These are phyloP conservation scores for Curvularia sp. DNA, from an alignment of 2,329 filamentous ascomycete species.

Conservation along the genomic window DNA sequence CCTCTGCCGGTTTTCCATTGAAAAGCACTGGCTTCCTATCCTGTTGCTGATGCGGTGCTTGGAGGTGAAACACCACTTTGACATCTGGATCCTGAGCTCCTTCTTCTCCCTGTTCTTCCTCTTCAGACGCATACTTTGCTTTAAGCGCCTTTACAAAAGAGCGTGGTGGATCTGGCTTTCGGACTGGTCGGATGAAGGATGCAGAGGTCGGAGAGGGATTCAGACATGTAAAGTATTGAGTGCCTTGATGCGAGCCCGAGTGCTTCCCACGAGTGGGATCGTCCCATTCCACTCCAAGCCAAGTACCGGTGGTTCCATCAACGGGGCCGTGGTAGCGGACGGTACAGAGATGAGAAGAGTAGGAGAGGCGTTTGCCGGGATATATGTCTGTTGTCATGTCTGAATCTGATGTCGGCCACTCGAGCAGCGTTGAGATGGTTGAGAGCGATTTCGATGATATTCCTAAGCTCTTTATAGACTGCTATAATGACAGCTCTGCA, in stretches of 20 bases:
- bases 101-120: constrained; percentile 19
- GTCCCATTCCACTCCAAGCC: constrained; percentile 98
- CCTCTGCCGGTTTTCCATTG: constrained; percentile 83
- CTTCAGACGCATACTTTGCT: constrained; percentile 77
- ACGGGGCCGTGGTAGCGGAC: constrained; percentile 83
- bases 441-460: not conserved
- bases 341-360: constrained; percentile 78
- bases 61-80: constrained; percentile 40
- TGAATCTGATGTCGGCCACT: not conserved
- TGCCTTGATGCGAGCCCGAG: constrained; percentile 79
- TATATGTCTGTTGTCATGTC: constrained; percentile 50
- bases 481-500: not conserved
- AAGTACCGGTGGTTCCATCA: constrained; percentile 75
- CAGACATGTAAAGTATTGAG: constrained; percentile 57
- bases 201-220: constrained; percentile 73
- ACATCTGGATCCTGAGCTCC: constrained; percentile 47
- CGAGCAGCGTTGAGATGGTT: not conserved
- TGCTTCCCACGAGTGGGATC: constrained; percentile 87
- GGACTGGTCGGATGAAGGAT: constrained; percentile 84
- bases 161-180: constrained; percentile 70
- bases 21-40: constrained; percentile 68
- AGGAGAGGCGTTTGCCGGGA: constrained; percentile 80
- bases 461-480: not conserved
- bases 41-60: constrained; percentile 26
- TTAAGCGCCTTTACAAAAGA: constrained; percentile 81